phyloP scores from a whole-genome alignment of 305 asterid species.

The Euphrasia arctica region DNA sequence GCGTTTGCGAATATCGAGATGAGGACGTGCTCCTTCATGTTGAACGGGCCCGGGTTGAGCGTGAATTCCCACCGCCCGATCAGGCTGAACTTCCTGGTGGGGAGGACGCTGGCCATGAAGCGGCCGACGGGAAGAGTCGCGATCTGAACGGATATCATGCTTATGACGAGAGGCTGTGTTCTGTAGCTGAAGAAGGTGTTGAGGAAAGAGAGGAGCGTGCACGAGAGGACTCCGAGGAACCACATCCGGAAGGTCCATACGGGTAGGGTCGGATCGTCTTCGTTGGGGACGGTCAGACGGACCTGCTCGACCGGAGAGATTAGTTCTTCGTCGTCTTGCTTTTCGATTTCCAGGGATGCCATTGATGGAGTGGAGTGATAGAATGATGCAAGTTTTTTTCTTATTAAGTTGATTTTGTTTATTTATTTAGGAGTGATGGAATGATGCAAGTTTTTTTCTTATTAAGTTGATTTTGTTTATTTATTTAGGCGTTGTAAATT shows the following conservation, averaged over 20 bases:
- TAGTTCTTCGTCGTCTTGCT: constrained; percentile 25
- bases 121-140: constrained; percentile 66
- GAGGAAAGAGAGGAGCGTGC: constrained; percentile 49
- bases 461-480: too few relatives aligned
- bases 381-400: background rate
- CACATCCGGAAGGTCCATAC: constrained; percentile 82
- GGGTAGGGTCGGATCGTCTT: constrained; percentile 59
- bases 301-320: constrained; percentile 64
- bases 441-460: too few relatives aligned
- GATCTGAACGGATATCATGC: constrained; percentile 60
- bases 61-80: constrained; percentile 60
- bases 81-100: constrained; percentile 43
- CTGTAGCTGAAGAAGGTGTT: constrained; percentile 70
- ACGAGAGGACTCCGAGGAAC: constrained; percentile 54
- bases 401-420: too few relatives aligned
- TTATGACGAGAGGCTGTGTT: constrained; percentile 44
- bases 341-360: background rate
- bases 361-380: background rate
- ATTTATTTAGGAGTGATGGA: too few relatives aligned
- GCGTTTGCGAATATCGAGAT: constrained; percentile 78
- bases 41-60: constrained; percentile 77
- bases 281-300: constrained; percentile 54
- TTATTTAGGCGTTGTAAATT: too few relatives aligned
- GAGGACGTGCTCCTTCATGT: constrained; percentile 80
- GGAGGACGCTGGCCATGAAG: constrained; percentile 63